Evolutionary conservation across 2,329 filamentous ascomycete genomes (phyloP).

Genomic region (Lecanicillium sp.): DNA sequence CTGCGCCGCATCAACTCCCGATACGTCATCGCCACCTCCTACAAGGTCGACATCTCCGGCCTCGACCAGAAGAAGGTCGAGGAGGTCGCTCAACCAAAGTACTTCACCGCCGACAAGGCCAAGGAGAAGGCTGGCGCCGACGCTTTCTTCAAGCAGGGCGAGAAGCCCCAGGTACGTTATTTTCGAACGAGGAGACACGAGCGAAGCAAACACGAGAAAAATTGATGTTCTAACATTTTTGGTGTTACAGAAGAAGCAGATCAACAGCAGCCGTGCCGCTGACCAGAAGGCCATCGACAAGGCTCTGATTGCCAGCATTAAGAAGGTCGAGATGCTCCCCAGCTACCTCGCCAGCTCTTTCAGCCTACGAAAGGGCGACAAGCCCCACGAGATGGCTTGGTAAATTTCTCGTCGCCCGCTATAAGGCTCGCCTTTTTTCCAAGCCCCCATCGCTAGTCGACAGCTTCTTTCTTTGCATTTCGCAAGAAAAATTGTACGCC

Average conservation of each 20-base stretch:
- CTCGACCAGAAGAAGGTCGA: conserved; percentile 87
- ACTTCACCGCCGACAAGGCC: conserved; percentile 94
- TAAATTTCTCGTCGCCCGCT: no score
- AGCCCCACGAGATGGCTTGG: conserved; percentile 99
- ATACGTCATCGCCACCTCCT: conserved; percentile 88
- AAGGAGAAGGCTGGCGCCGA: conserved; percentile 96
- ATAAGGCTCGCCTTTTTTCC: conserved; percentile 3
- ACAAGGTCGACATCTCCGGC: conserved; percentile 75
- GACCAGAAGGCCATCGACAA: conserved; percentile 99
- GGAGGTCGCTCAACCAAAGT: conserved; percentile 67
- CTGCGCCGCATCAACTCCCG: conserved; percentile 89
- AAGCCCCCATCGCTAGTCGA: neutral
- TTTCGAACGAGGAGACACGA: conserved; percentile 2
- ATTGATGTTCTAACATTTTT: conserved; percentile 24
- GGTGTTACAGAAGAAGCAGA: conserved; percentile 81
- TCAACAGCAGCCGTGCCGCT: conserved; percentile 81
- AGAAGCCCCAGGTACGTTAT: conserved; percentile 83
- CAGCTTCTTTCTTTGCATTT: conserved; percentile 5
- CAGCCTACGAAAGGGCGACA: conserved; percentile 98
- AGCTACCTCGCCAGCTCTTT: conserved; percentile 94
- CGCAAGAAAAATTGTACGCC: no score
- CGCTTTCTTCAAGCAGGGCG: conserved; percentile 98
- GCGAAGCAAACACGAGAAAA: neutral
- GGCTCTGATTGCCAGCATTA: conserved; percentile 88
- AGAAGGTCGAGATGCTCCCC: conserved; percentile 92